Percentiles rank a stretch among this genome's conserved stretches.
phyloP scores from a whole-genome alignment of 768 basidiomycete species.

The Suillus cothurnatus region DNA sequence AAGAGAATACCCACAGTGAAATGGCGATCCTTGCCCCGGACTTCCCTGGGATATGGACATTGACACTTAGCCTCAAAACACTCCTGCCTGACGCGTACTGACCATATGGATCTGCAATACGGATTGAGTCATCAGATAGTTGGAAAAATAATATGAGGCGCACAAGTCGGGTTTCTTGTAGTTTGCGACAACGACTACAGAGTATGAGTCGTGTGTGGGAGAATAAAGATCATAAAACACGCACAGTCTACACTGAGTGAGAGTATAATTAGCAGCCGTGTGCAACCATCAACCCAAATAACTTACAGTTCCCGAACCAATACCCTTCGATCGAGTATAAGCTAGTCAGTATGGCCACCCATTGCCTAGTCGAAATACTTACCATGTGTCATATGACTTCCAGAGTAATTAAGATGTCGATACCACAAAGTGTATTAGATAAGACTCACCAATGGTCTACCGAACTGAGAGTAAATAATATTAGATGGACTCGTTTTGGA shows the following conservation, averaged over 20 bases:
- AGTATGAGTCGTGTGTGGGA: neutral
- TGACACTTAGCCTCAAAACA: conserved; percentile 26
- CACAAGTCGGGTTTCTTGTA: conserved; percentile 80
- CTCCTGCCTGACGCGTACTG: conserved; percentile 37
- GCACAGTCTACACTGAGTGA: conserved; percentile 68
- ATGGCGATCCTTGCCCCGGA: conserved; percentile 80
- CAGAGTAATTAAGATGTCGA: conserved; percentile 6
- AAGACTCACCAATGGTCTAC: conserved; percentile 67
- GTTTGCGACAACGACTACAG: conserved; percentile 70
- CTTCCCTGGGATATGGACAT: conserved; percentile 65
- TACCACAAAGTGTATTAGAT: neutral
- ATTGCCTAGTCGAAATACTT: conserved; percentile 13
- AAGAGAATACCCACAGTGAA: conserved; percentile 65
- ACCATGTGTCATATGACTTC: conserved; percentile 65
- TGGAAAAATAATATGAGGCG: conserved; percentile 26
- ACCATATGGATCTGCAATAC: conserved; percentile 75
- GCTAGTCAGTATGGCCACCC: conserved; percentile 10
- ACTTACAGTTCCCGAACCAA: conserved; percentile 76
- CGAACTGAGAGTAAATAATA: conserved; percentile 49
- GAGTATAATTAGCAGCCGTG: conserved; percentile 2
- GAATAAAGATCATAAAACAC: conserved; percentile 21
- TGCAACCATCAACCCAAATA: neutral
- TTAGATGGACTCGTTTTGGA: neutral
- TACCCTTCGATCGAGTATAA: conserved; percentile 46
- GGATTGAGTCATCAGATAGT: conserved; percentile 7